Conservation (phyloP, 108 stramenopile genomes). For the Bacterosira constricta region DNA sequence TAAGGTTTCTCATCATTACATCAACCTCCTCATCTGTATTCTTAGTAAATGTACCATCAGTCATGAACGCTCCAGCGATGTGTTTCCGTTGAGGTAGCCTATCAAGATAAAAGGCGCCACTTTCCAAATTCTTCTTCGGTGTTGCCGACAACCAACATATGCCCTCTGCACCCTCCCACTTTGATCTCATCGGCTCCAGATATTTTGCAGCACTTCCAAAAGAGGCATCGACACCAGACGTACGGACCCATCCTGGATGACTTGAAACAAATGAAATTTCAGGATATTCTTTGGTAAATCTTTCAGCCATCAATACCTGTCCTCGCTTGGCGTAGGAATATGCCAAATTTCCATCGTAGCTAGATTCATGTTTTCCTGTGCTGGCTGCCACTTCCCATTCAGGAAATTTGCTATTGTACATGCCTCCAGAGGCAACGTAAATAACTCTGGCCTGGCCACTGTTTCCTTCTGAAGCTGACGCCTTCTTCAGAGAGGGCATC, state of each 20-base stretch:
- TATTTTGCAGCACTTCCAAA: slow-evolving; percentile 82
- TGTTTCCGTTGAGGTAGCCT: slow-evolving; percentile 79
- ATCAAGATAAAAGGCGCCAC: slow-evolving; percentile 91
- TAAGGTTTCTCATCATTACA: slow-evolving; percentile 74
- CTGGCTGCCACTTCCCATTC: slow-evolving; percentile 75
- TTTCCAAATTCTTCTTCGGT: slow-evolving; percentile 54
- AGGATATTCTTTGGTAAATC: slow-evolving; percentile 59
- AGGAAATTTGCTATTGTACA: slow-evolving; percentile 92
- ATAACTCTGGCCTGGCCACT: slow-evolving; percentile 53
- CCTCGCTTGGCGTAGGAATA: slow-evolving; percentile 94
- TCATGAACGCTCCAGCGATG: slow-evolving; percentile 83
- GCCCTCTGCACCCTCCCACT: slow-evolving; percentile 95
- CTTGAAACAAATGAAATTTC: slow-evolving; percentile 58
- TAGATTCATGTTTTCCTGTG: slow-evolving; percentile 43
- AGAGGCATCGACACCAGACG: slow-evolving; percentile 83
- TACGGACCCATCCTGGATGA: slow-evolving; percentile 88
- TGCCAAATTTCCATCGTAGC: slow-evolving; percentile 82
- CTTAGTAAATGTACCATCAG: slow-evolving; percentile 82
- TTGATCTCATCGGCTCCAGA: slow-evolving; percentile 82
- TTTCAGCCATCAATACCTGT: slow-evolving; percentile 89
- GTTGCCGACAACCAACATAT: slow-evolving; percentile 81
- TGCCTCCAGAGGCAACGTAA: slow-evolving; percentile 78
- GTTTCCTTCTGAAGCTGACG: slow-evolving; percentile 20
- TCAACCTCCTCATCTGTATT: slow-evolving; percentile 78
- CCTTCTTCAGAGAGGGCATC: slow-evolving; percentile 54